These are phyloP conservation scores for Arabidopsis arenosa DNA, from an alignment of 345 rosid species.

Conservation along the genomic window DNA sequence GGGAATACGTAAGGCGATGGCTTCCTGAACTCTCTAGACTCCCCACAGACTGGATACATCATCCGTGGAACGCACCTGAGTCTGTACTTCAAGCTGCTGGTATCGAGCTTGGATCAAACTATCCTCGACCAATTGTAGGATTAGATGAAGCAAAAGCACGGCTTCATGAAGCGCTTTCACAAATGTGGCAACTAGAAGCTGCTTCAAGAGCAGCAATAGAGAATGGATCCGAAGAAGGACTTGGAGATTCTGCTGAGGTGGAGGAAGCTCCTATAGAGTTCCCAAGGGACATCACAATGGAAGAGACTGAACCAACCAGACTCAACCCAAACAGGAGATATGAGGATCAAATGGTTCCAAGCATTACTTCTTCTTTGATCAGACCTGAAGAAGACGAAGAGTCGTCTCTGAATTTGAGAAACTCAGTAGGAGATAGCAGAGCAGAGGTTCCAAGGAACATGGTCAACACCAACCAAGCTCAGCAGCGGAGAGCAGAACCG, in stretches of 20 bases:
- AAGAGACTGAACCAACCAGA: constrained; percentile 72
- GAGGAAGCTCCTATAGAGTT: constrained; percentile 62
- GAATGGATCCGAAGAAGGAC: constrained; percentile 97
- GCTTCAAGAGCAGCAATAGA: constrained; percentile 93
- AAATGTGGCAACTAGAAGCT: constrained; percentile 96
- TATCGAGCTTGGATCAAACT: constrained; percentile 94
- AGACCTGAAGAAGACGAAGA: constrained; percentile 82
- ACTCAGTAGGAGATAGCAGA: constrained; percentile 62
- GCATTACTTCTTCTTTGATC: constrained; percentile 77
- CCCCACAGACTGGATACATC: constrained; percentile 99
- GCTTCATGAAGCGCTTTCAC: constrained; percentile 82
- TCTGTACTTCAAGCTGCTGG: constrained; percentile 96
- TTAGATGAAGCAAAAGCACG: constrained; percentile 84
- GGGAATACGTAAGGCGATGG: constrained; percentile 97
- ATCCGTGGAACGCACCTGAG: constrained; percentile 98
- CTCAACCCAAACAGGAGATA: constrained; percentile 59
- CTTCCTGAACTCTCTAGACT: constrained; percentile 97
- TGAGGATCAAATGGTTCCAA: constrained; percentile 99
- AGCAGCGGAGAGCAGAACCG: constrained; percentile 56
- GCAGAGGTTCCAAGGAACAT: constrained; percentile 87
- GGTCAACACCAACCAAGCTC: constrained; percentile 55
- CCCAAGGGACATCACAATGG: constrained; percentile 66
- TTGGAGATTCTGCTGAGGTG: constrained; percentile 87
- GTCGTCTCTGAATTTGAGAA: constrained; percentile 62
- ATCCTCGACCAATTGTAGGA: constrained; percentile 84